Percentiles rank a stretch among this genome's conserved stretches.
phyloP scores from a whole-genome alignment of 352 stramenopile species.

The Pythium grandisporangium region DNA sequence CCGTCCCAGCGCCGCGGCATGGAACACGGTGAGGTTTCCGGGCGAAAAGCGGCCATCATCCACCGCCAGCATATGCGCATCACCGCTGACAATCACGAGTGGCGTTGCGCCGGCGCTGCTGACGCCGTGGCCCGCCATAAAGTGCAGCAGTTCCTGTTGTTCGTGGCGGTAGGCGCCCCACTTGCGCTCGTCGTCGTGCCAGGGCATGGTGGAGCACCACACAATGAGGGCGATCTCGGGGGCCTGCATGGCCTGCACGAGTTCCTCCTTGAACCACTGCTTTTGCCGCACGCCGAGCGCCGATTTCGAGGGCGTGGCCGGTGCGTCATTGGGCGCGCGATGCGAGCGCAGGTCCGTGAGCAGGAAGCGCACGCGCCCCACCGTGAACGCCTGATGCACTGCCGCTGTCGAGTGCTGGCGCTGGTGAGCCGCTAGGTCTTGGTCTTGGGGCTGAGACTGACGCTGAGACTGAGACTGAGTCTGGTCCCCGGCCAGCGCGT shows the following conservation, averaged over 20 bases:
- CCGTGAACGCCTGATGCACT: conserved; percentile 73
- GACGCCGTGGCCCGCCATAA: conserved; percentile 49
- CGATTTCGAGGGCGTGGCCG: conserved; percentile 65
- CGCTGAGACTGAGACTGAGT: too few relatives aligned
- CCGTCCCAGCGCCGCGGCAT: conserved; percentile 71
- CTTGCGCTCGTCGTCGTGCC: conserved; percentile 79
- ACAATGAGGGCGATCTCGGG: conserved; percentile 55
- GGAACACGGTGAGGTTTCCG: conserved; percentile 68
- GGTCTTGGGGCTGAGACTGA: too few relatives aligned
- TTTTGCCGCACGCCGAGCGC: conserved; percentile 81
- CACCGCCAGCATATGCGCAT: conserved; percentile 86
- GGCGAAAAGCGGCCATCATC: conserved; percentile 71
- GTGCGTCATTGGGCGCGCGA: conserved; percentile 54
- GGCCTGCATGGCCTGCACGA: conserved; percentile 49
- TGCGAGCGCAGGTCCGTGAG: conserved; percentile 76
- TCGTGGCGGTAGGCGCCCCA: conserved; percentile 83
- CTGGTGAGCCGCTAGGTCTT: too few relatives aligned
- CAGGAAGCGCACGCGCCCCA: conserved; percentile 80
- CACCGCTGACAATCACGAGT: conserved; percentile 77
- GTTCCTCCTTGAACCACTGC: conserved; percentile 79
- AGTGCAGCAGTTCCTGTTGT: conserved; percentile 67
- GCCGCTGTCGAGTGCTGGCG: conserved; percentile 30
- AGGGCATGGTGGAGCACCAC: conserved; percentile 86
- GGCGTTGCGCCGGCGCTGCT: conserved; percentile 64
- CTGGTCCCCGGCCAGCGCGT: conserved; percentile 21